Evolutionary conservation across 2,329 filamentous ascomycete species (phyloP), one percentile per base, ranked within the genome.

Genomic region (Pseudocercospora eumusae): DNA sequence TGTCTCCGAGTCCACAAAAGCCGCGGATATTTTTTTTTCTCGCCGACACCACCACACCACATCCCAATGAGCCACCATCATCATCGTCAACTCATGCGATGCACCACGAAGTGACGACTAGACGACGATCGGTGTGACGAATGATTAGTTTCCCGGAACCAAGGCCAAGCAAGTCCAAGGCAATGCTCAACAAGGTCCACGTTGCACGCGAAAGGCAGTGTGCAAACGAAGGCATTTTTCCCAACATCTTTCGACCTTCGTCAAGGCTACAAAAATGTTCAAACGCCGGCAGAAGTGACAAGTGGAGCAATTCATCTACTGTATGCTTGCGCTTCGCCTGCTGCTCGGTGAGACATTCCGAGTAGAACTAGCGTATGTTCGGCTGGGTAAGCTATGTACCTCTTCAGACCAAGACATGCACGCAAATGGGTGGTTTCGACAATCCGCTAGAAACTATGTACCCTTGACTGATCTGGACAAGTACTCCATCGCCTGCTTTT

Each of bases 401-500:
- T 40, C 36, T 40, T 40, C 36, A 40, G 36, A 40, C 36, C 36
- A 40, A 40, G 36, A 40, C 5, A 40, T 40, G n/a, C 36, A 40
- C 4, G 33, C 33, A 36, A 36, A 36, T 36, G 15, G 5, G 15
- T 40, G 36, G 11, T 8, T n/a, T 40, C 36, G 15, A 40, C 36
- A 40, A 40, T 40, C 36, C 15, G 36, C 36, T n/a, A n/a, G n/a
- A n/a, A n/a, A n/a, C n/a, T 40, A 40, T 18, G 36, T 18, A 40
- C 36, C 15, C 36, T 40, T 40, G 36, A 40, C 36, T 40, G 36
- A 4, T 40, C 4, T 31, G 18, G 50, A 53, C 23, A 61, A 28
- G 25, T 57, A 61, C 20, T 23, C 33, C n/a, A 28, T 10, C 13
- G 54, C 54, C 23, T 27, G 27, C 23, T 57, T 45, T 28, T 61